These are phyloP conservation scores for Dendrostoma leiphaemia DNA, from an alignment of 2,329 filamentous ascomycete species.

Conservation along the genomic window DNA sequence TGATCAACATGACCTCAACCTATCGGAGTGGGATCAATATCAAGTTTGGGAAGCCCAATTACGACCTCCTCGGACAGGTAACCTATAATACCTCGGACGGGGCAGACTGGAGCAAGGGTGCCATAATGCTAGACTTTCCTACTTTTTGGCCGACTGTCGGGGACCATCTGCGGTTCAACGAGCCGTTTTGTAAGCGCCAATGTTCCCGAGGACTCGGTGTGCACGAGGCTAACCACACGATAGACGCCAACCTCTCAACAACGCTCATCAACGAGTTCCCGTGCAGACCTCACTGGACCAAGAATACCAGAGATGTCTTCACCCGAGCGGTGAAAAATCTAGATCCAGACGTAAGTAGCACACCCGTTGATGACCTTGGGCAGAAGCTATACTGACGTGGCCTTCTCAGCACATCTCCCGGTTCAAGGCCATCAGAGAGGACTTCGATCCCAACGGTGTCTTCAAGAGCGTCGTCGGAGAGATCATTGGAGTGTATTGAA, in stretches of 20 bases:
- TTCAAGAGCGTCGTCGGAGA: slow-evolving; percentile 48
- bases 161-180: slow-evolving; percentile 46
- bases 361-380: background rate
- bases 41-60: slow-evolving; percentile 49
- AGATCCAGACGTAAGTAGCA: slow-evolving; percentile 37
- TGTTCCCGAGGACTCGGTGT: background rate
- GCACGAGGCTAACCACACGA: background rate
- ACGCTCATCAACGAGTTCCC: slow-evolving; percentile 48
- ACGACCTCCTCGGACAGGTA: slow-evolving; percentile 48
- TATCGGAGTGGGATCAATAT: slow-evolving; percentile 46
- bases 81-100: slow-evolving; percentile 46
- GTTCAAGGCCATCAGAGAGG: slow-evolving; percentile 46
- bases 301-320: slow-evolving; percentile 49
- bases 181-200: slow-evolving; percentile 42
- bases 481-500: slow-evolving; percentile 43
- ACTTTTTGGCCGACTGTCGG: slow-evolving; percentile 43
- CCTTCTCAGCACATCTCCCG: slow-evolving; percentile 35
- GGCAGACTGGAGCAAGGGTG: slow-evolving; percentile 47
- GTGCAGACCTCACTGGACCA: slow-evolving; percentile 52
- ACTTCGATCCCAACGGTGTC: slow-evolving; percentile 46
- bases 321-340: slow-evolving; percentile 43
- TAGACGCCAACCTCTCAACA: slow-evolving; percentile 43
- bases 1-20: slow-evolving; percentile 47
- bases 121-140: slow-evolving; percentile 55
- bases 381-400: background rate